A percentile compares a stretch with the other conserved stretches of the same genome.
phyloP scores from a whole-genome alignment of 768 basidiomycete genomes.

The Russula earlei region DNA sequence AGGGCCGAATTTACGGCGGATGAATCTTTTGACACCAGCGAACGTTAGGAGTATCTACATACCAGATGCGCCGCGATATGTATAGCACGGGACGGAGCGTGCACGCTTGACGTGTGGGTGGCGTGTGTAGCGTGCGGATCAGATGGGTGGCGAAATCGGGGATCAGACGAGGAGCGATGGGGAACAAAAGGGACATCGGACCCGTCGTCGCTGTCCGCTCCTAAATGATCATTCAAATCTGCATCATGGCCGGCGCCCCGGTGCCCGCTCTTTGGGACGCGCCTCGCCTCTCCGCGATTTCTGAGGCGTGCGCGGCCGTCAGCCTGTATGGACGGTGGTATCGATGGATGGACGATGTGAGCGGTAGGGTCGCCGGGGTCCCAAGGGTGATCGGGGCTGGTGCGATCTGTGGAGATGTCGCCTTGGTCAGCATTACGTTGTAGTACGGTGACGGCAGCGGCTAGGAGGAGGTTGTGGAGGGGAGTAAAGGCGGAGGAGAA shows the following conservation, averaged over 20 bases:
- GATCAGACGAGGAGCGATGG: neutral
- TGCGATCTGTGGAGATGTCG: neutral
- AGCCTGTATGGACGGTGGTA: neutral
- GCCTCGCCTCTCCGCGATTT: neutral
- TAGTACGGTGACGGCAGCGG: neutral
- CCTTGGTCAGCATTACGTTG: constrained; percentile 15
- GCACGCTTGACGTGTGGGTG: neutral
- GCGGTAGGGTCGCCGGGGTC: neutral
- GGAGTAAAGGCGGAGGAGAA: neutral
- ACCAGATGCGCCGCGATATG: constrained; percentile 13
- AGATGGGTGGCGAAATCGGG: constrained; percentile 1
- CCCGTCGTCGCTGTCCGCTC: neutral
- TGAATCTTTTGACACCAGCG: no score
- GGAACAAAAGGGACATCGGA: constrained; percentile 1
- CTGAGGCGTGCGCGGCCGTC: neutral
- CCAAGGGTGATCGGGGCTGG: neutral
- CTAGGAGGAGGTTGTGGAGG: neutral
- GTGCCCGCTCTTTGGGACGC: neutral
- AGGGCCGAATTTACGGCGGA: neutral
- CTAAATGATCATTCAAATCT: neutral
- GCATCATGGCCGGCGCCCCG: neutral
- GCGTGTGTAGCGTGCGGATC: constrained; percentile 1
- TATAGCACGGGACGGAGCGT: neutral
- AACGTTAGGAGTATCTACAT: neutral
- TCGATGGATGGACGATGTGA: neutral